Evolutionary conservation across 805 yeast species (phyloP).

Genomic region (Phaffomyces thermotolerans): DNA sequence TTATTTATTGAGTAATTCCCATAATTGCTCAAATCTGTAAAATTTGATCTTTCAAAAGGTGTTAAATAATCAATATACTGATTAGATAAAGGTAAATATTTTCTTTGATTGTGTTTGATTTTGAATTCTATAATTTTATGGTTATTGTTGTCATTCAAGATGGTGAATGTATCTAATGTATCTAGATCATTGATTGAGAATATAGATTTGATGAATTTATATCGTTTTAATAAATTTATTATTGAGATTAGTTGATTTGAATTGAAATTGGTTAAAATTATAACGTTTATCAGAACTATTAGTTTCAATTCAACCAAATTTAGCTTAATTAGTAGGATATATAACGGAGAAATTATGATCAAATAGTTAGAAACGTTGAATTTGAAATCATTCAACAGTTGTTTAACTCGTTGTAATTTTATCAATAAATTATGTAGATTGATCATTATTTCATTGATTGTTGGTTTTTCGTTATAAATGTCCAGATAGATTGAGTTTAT

Average conservation of each 20-base stretch:
- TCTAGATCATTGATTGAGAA: slow-evolving; percentile 1
- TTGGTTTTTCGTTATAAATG: slow-evolving; percentile 6
- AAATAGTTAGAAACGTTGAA: slow-evolving; percentile 6
- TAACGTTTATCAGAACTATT: slow-evolving; percentile 1
- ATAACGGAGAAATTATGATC: slow-evolving; percentile 4
- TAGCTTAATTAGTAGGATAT: slow-evolving; percentile 4
- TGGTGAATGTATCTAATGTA: slow-evolving; percentile 1
- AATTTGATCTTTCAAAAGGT: slow-evolving; percentile 46
- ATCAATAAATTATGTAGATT: slow-evolving; percentile 3
- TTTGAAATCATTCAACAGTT: not conserved
- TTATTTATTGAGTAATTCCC: slow-evolving; percentile 30
- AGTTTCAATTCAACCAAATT: not conserved
- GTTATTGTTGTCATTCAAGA: slow-evolving; percentile 5
- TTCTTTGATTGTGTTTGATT: slow-evolving; percentile 48
- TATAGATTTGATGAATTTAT: slow-evolving; percentile 5
- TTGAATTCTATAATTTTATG: slow-evolving; percentile 41
- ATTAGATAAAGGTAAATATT: slow-evolving; percentile 18
- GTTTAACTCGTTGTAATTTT: slow-evolving; percentile 1
- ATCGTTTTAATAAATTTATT: slow-evolving; percentile 1
- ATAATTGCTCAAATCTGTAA: slow-evolving; percentile 32
- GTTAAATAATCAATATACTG: slow-evolving; percentile 37
- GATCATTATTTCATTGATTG: slow-evolving; percentile 4
- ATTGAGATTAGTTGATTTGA: slow-evolving; percentile 5
- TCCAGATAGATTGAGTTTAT: slow-evolving; percentile 7
- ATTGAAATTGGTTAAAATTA: slow-evolving; percentile 5